Percentiles rank a stretch among this genome's conserved stretches.
Evolutionary conservation across 1,139 yeast genomes (phyloP).

Genomic region (Diutina neorugosa): DNA sequence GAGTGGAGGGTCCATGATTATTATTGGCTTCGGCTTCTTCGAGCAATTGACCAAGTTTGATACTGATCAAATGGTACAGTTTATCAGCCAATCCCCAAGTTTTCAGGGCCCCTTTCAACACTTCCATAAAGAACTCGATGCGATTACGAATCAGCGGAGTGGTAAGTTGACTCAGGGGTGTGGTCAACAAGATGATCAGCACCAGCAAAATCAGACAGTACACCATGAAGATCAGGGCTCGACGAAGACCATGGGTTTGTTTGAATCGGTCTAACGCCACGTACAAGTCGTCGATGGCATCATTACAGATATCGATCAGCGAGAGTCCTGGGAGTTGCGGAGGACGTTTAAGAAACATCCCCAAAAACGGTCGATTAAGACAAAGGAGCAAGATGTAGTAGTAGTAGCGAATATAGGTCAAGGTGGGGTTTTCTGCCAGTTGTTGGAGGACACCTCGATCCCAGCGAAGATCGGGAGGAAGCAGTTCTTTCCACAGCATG

Average conservation of each 20-base stretch:
- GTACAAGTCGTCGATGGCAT: slow-evolving; percentile 31
- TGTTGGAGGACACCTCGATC: slow-evolving; percentile 24
- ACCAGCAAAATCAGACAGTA: slow-evolving; percentile 36
- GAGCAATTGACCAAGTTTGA: background rate
- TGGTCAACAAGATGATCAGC: slow-evolving; percentile 30
- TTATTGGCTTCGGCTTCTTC: background rate
- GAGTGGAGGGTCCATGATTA: too few species aligned
- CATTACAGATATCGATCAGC: slow-evolving; percentile 23
- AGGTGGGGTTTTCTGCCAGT: slow-evolving; percentile 38
- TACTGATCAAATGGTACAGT: slow-evolving; percentile 26
- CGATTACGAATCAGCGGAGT: slow-evolving; percentile 16
- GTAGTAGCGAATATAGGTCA: slow-evolving; percentile 42
- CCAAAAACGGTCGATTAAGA: slow-evolving; percentile 48
- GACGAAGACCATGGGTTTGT: slow-evolving; percentile 27
- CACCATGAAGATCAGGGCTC: slow-evolving; percentile 35
- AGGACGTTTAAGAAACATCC: slow-evolving; percentile 14
- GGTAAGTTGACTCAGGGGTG: slow-evolving; percentile 16
- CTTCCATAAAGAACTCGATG: slow-evolving; percentile 27
- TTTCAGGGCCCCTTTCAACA: slow-evolving; percentile 24
- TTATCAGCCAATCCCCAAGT: slow-evolving; percentile 41
- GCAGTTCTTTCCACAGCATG: slow-evolving; percentile 33
- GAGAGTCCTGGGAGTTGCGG: slow-evolving; percentile 7
- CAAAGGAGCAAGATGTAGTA: slow-evolving; percentile 46
- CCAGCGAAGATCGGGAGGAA: slow-evolving; percentile 42
- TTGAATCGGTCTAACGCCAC: slow-evolving; percentile 25